phyloP scores from a whole-genome alignment of 2,329 filamentous ascomycete species.

The Hypocreales sp. region DNA sequence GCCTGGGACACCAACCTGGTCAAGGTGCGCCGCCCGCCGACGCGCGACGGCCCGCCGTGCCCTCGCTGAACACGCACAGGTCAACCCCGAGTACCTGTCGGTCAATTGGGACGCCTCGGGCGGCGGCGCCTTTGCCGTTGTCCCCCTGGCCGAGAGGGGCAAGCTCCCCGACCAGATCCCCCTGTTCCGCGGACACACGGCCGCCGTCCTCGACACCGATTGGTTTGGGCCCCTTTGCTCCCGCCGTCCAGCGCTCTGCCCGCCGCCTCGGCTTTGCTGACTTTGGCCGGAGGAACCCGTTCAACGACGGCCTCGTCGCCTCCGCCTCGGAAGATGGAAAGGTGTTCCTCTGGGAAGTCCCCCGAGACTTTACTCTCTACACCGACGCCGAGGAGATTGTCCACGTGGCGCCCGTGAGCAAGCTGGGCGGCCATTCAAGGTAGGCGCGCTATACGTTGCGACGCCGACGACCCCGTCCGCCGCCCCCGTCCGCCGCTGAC shows the following conservation, averaged over 20 bases:
- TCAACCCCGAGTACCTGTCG: slow-evolving; percentile 86
- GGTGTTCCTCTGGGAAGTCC: slow-evolving; percentile 93
- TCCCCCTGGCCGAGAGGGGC: slow-evolving; percentile 77
- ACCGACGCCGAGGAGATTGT: slow-evolving; percentile 71
- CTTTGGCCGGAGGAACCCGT: slow-evolving; percentile 71
- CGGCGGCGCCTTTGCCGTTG: slow-evolving; percentile 91
- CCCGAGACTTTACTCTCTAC: slow-evolving; percentile 70
- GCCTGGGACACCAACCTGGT: slow-evolving; percentile 98
- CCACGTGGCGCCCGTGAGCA: slow-evolving; percentile 68
- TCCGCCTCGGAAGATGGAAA: slow-evolving; percentile 95
- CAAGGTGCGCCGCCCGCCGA: slow-evolving; percentile 47
- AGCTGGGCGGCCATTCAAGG: slow-evolving; percentile 77
- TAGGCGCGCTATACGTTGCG: slow-evolving; percentile 21
- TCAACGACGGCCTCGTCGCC: slow-evolving; percentile 84
- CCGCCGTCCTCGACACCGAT: slow-evolving; percentile 90
- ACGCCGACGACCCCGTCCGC: background rate
- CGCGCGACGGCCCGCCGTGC: slow-evolving; percentile 1
- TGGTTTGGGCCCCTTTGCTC: too few relatives aligned
- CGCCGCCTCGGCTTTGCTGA: too few relatives aligned
- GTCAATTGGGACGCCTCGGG: slow-evolving; percentile 98
- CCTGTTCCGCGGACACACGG: slow-evolving; percentile 90
- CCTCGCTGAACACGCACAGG: slow-evolving; percentile 32
- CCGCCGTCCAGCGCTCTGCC: slow-evolving; percentile 15
- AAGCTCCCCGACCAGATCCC: slow-evolving; percentile 87
- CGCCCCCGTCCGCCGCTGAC: too few relatives aligned